phyloP scores from a whole-genome alignment of 1,139 yeast genomes.

The Yamadazyma diddensiae region DNA sequence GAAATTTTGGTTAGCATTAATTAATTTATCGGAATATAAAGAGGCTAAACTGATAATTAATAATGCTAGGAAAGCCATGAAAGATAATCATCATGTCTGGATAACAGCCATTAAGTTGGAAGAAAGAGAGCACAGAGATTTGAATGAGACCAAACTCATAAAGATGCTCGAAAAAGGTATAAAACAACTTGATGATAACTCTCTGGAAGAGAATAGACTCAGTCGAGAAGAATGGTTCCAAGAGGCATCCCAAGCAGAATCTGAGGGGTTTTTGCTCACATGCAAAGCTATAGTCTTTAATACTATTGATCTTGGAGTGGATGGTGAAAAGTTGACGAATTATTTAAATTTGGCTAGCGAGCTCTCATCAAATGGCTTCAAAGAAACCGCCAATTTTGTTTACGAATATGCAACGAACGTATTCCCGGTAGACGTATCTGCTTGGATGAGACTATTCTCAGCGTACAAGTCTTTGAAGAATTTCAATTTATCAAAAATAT shows the following conservation, averaged over 20 bases:
- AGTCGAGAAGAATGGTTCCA: slow-evolving; percentile 43
- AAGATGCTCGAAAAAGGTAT: slow-evolving; percentile 55
- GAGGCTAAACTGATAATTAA: slow-evolving; percentile 57
- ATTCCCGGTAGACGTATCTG: slow-evolving; percentile 45
- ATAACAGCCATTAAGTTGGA: slow-evolving; percentile 69
- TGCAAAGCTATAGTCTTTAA: slow-evolving; percentile 36
- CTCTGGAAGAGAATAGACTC: slow-evolving; percentile 19
- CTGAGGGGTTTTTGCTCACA: slow-evolving; percentile 32
- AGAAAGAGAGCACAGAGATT: slow-evolving; percentile 44
- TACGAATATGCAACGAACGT: slow-evolving; percentile 37
- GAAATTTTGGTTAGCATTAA: slow-evolving; percentile 57
- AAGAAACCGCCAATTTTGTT: slow-evolving; percentile 43
- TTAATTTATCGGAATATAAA: slow-evolving; percentile 41
- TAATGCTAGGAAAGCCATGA: slow-evolving; percentile 55
- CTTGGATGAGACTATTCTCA: slow-evolving; percentile 56
- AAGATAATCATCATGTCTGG: slow-evolving; percentile 62
- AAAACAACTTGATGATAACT: slow-evolving; percentile 29
- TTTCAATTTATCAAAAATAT: slow-evolving; percentile 28
- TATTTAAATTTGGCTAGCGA: slow-evolving; percentile 43
- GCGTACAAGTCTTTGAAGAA: slow-evolving; percentile 36
- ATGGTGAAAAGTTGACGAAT: slow-evolving; percentile 5
- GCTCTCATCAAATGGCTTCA: slow-evolving; percentile 22
- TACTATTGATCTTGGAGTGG: slow-evolving; percentile 15
- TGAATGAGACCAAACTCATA: slow-evolving; percentile 33
- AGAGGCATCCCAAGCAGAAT: slow-evolving; percentile 37